Percentiles rank a stretch among this genome's conserved stretches.
Conservation (phyloP, 768 basidiomycete species). For the Chalciporus piperatus region DNA sequence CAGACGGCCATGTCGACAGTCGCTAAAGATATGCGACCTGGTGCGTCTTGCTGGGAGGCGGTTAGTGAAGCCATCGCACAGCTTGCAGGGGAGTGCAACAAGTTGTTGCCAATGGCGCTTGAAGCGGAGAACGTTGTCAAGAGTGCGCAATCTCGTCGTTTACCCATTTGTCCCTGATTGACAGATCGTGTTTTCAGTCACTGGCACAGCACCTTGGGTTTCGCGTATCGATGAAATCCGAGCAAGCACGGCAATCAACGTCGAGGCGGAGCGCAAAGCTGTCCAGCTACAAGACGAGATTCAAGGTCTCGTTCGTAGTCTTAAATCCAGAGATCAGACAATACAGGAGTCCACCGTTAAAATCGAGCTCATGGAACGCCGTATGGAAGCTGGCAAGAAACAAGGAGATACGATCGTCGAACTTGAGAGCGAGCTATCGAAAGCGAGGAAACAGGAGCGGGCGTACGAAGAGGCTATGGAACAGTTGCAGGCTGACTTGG, state of each 20-base stretch:
- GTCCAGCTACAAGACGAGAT: slow-evolving; percentile 86
- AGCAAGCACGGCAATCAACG: slow-evolving; percentile 76
- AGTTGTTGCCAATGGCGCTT: slow-evolving; percentile 64
- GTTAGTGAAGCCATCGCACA: slow-evolving; percentile 67
- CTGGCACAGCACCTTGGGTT: slow-evolving; percentile 83
- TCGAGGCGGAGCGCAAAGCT: slow-evolving; percentile 90
- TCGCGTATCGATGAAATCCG: slow-evolving; percentile 80
- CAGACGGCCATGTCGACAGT: slow-evolving; percentile 72
- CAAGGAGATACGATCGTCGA: slow-evolving; percentile 82
- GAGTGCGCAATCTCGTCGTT: slow-evolving; percentile 45
- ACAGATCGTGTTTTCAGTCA: slow-evolving; percentile 43
- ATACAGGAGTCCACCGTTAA: slow-evolving; percentile 89
- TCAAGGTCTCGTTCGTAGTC: slow-evolving; percentile 77
- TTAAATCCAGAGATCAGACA: slow-evolving; percentile 85
- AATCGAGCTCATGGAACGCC: slow-evolving; percentile 92
- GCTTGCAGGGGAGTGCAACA: slow-evolving; percentile 67
- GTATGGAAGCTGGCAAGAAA: slow-evolving; percentile 88
- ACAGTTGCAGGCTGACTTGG: slow-evolving; percentile 85
- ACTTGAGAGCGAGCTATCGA: slow-evolving; percentile 76
- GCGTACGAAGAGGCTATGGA: slow-evolving; percentile 94
- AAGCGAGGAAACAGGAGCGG: slow-evolving; percentile 83
- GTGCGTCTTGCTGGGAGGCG: slow-evolving; percentile 72
- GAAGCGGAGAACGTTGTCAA: slow-evolving; percentile 79
- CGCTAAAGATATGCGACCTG: slow-evolving; percentile 63
- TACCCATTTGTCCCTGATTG: not conserved